Percentiles rank a stretch among this genome's conserved stretches.
Conservation (phyloP, 176 grass and related monocot genomes). For the Dendrocalamus sinicus region DNA sequence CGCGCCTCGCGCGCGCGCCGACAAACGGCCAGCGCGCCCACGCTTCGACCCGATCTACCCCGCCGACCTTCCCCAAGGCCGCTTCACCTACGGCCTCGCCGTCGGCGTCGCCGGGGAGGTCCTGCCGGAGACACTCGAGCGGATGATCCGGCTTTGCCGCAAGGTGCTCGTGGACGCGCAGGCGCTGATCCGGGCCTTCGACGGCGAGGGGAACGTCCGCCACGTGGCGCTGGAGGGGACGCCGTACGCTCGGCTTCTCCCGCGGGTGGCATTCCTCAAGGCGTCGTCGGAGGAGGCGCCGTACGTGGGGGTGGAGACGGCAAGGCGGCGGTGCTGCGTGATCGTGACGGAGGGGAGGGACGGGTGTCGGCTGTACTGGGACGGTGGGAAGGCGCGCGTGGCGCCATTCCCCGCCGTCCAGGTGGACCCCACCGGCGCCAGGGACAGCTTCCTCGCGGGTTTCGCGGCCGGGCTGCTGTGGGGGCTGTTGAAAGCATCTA, state of each 20-base stretch:
- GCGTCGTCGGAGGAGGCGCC: constrained; percentile 91
- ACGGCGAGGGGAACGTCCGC: constrained; percentile 52
- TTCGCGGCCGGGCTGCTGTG: constrained; percentile 78
- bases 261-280: constrained; percentile 75
- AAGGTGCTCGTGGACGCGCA: constrained; percentile 89
- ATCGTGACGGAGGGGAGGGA: constrained; percentile 90
- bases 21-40: constrained; percentile 29
- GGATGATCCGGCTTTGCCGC: constrained; percentile 74
- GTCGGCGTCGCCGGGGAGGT: constrained; percentile 84
- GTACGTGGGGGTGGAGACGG: constrained; percentile 71
- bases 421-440: constrained; percentile 91
- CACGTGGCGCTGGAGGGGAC: constrained; percentile 61
- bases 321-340: constrained; percentile 71
- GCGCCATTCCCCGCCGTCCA: constrained; percentile 69
- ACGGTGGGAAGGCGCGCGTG: constrained; percentile 64
- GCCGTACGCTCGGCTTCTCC: constrained; percentile 62
- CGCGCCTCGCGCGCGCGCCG: constrained; percentile 49
- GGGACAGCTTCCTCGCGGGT: constrained; percentile 89
- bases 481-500: neutral
- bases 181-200: constrained; percentile 87
- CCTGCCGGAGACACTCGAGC: constrained; percentile 66
- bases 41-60: constrained; percentile 74
- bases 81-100: constrained; percentile 77
- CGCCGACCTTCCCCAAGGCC: constrained; percentile 60
- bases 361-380: constrained; percentile 78